Percentiles rank a stretch among this genome's conserved stretches.
Evolutionary conservation across 2,329 filamentous ascomycete genomes (phyloP).

Genomic region (Pyrenophora teres): DNA sequence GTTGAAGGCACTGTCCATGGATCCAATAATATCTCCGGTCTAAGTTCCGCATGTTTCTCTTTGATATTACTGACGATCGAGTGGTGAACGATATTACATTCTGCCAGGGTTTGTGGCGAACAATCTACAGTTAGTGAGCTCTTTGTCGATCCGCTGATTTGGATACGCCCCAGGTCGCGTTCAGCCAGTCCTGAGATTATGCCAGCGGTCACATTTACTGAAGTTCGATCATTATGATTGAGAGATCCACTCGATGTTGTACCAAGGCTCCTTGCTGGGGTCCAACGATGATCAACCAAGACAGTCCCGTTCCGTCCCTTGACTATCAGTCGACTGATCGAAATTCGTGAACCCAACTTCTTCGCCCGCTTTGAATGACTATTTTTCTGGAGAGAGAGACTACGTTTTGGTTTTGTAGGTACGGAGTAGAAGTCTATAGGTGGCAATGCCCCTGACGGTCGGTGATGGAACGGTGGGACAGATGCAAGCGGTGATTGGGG

Average conservation of each 20-base stretch:
- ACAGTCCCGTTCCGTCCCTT: conserved; percentile 14
- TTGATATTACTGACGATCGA: no score
- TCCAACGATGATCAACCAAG: conserved; percentile 30
- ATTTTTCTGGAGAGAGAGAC: conserved; percentile 6
- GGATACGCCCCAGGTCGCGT: background rate
- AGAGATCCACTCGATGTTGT: background rate
- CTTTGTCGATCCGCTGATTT: no score
- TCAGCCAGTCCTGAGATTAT: background rate
- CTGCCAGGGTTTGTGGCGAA: no score
- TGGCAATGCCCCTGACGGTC: conserved; percentile 14
- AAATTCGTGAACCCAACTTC: background rate
- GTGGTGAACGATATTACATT: no score
- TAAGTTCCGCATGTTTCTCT: no score
- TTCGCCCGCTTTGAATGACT: background rate
- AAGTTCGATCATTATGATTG: background rate
- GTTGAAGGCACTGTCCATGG: no score
- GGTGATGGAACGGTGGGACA: background rate
- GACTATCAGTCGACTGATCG: conserved; percentile 25
- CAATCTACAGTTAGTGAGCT: no score
- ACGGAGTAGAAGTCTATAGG: conserved; percentile 28
- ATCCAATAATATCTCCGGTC: no score
- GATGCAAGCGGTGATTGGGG: background rate
- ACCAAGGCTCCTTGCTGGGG: conserved; percentile 12
- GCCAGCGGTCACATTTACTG: background rate
- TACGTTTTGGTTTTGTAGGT: conserved; percentile 19